These are phyloP conservation scores for Tillandsia fasciculata DNA, from an alignment of 176 grass and related monocot genomes.

Conservation along the genomic window DNA sequence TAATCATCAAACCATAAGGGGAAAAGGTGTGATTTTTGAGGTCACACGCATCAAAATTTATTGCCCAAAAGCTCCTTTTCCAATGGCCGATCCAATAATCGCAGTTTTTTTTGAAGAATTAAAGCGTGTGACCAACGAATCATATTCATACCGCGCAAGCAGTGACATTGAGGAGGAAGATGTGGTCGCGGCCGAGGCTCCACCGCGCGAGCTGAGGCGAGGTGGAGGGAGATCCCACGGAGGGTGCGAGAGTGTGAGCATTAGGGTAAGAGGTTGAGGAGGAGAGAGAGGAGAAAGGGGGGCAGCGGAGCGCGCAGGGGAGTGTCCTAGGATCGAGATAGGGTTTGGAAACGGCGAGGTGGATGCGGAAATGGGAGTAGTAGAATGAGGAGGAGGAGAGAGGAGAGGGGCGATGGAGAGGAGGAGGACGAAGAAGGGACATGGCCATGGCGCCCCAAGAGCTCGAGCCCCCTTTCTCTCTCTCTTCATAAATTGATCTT, in stretches of 20 bases:
- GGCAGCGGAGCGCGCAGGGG: background rate
- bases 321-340: background rate
- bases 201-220: background rate
- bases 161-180: conserved; percentile 32
- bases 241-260: background rate
- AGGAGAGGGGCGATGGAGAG: background rate
- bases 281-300: background rate
- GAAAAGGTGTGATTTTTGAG: background rate
- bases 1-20: no score
- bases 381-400: conserved; percentile 6
- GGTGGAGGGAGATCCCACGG: conserved; percentile 13
- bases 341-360: background rate
- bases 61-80: background rate
- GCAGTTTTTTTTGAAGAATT: background rate
- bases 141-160: conserved; percentile 42
- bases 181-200: conserved; percentile 25
- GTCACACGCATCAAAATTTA: background rate
- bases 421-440: conserved; percentile 11
- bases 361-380: conserved; percentile 5
- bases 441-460: background rate
- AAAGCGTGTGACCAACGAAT: no score
- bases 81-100: background rate
- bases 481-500: no score
- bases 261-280: conserved; percentile 2
- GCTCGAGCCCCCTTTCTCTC: background rate